Evolutionary conservation across 1,284 basidiomycete species (phyloP).

Genomic region (Sporisorium reilianum): DNA sequence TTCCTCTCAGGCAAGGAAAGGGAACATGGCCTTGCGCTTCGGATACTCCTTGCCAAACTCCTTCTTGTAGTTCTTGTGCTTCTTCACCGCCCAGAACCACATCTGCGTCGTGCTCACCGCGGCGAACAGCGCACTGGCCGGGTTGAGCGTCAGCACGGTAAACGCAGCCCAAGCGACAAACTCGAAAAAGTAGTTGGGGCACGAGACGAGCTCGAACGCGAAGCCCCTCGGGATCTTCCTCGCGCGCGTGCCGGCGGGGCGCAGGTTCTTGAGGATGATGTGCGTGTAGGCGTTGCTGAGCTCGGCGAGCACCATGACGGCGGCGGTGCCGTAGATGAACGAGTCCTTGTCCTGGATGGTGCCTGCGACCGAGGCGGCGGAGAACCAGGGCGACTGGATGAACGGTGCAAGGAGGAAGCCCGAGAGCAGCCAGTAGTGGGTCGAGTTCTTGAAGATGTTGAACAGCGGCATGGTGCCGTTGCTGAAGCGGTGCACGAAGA

Average conservation of each 20-base stretch:
- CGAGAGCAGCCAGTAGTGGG: slow-evolving; percentile 76
- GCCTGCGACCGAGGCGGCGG: slow-evolving; percentile 79
- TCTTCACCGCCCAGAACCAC: slow-evolving; percentile 90
- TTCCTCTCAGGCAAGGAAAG: slow-evolving; percentile 73
- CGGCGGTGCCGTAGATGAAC: slow-evolving; percentile 79
- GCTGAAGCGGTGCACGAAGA: slow-evolving; percentile 87
- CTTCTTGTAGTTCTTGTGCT: slow-evolving; percentile 89
- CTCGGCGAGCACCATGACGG: slow-evolving; percentile 82
- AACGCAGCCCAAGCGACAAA: slow-evolving; percentile 80
- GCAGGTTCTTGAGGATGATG: slow-evolving; percentile 82
- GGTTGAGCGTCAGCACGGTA: slow-evolving; percentile 77
- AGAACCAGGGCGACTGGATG: slow-evolving; percentile 71
- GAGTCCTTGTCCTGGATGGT: slow-evolving; percentile 77
- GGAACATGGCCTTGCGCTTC: slow-evolving; percentile 83
- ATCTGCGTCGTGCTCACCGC: slow-evolving; percentile 80
- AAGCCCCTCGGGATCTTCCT: slow-evolving; percentile 84
- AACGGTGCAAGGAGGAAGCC: slow-evolving; percentile 71
- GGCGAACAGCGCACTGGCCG: slow-evolving; percentile 80
- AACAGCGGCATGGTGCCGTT: slow-evolving; percentile 90
- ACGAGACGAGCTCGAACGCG: slow-evolving; percentile 85
- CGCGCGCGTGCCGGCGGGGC: slow-evolving; percentile 82
- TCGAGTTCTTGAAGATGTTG: slow-evolving; percentile 85
- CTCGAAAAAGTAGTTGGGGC: slow-evolving; percentile 97
- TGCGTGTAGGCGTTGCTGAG: slow-evolving; percentile 89
- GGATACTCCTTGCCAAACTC: slow-evolving; percentile 89